Evolutionary conservation across 2,329 filamentous ascomycete species (phyloP).

Genomic region (Paraconiothyrium brasiliense): DNA sequence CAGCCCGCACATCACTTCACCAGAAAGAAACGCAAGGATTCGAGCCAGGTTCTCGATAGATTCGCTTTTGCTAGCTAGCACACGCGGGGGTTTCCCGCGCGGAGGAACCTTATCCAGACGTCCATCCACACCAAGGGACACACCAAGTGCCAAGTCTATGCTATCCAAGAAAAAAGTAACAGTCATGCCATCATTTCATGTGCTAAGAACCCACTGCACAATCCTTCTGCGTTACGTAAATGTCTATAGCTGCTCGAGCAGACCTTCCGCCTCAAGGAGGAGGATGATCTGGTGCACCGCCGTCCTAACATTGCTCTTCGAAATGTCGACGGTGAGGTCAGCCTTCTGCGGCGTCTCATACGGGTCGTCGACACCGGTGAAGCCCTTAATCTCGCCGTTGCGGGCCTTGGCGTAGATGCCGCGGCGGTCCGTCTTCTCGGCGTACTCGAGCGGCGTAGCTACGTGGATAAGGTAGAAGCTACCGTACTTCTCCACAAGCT

Average conservation of each 20-base stretch:
- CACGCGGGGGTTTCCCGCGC: background rate
- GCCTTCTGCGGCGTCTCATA: slow-evolving; percentile 87
- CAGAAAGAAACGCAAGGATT: background rate
- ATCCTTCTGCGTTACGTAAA: background rate
- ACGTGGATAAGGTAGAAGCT: slow-evolving; percentile 97
- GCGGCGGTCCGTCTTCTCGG: slow-evolving; percentile 93
- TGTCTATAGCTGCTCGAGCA: slow-evolving; percentile 70
- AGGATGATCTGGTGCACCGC: slow-evolving; percentile 98
- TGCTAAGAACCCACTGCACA: background rate
- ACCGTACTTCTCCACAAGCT: slow-evolving; percentile 86
- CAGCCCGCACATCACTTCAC: slow-evolving; percentile 5
- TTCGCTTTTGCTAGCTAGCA: background rate
- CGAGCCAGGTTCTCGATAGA: background rate
- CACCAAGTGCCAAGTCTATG: slow-evolving; percentile 6
- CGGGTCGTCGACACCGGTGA: slow-evolving; percentile 97
- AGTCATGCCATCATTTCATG: background rate
- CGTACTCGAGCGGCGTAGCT: slow-evolving; percentile 88
- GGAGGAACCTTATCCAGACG: slow-evolving; percentile 11
- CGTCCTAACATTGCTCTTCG: slow-evolving; percentile 87
- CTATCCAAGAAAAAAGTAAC: background rate
- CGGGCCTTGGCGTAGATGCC: slow-evolving; percentile 88
- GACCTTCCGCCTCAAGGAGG: slow-evolving; percentile 86
- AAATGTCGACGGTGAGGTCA: slow-evolving; percentile 83
- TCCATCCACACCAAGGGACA: background rate
- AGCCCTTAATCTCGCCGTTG: slow-evolving; percentile 92